A percentile compares a stretch with the other conserved stretches of the same genome.
These are phyloP conservation scores for Pichia sp. DNA, from an alignment of 1,139 yeast species.

Conservation along the genomic window DNA sequence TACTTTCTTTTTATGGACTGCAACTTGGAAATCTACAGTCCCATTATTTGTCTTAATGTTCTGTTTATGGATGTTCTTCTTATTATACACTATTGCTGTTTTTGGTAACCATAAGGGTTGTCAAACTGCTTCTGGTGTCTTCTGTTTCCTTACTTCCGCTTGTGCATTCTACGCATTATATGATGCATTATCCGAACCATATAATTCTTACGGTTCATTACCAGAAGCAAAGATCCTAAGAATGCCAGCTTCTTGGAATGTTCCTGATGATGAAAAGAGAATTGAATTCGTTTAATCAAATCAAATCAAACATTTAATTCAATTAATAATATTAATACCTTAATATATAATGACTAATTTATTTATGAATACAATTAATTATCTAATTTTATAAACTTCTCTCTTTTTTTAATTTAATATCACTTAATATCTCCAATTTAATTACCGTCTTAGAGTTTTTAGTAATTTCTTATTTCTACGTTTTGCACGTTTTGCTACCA, in stretches of 20 bases:
- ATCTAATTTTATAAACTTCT: too few species aligned
- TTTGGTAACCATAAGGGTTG: constrained; percentile 33
- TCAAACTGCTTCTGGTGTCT: constrained; percentile 40
- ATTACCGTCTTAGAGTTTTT: too few species aligned
- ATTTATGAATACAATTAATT: too few species aligned
- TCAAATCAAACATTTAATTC: too few species aligned
- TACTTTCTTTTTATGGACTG: constrained; percentile 36
- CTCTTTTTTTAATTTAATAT: too few species aligned
- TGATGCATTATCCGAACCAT: constrained; percentile 25
- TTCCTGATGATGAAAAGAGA: constrained; percentile 22
- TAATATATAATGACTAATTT: too few species aligned
- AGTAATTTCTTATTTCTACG: too few species aligned
- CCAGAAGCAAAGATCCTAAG: constrained; percentile 29
- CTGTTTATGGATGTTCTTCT: constrained; percentile 36
- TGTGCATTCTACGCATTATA: constrained; percentile 38
- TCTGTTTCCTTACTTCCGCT: constrained; percentile 38
- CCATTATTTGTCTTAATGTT: constrained; percentile 37
- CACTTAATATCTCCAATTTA: too few species aligned
- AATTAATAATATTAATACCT: too few species aligned
- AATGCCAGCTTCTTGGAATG: constrained; percentile 29
- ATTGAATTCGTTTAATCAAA: constrained; percentile 19
- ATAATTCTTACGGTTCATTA: constrained; percentile 26
- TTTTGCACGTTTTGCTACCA: too few species aligned
- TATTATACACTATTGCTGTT: constrained; percentile 39
- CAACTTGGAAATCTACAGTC: constrained; percentile 41